A percentile compares a stretch with the other conserved stretches of the same genome.
phyloP scores from a whole-genome alignment of 257 asterid genomes.

The Cinchona pubescens region DNA sequence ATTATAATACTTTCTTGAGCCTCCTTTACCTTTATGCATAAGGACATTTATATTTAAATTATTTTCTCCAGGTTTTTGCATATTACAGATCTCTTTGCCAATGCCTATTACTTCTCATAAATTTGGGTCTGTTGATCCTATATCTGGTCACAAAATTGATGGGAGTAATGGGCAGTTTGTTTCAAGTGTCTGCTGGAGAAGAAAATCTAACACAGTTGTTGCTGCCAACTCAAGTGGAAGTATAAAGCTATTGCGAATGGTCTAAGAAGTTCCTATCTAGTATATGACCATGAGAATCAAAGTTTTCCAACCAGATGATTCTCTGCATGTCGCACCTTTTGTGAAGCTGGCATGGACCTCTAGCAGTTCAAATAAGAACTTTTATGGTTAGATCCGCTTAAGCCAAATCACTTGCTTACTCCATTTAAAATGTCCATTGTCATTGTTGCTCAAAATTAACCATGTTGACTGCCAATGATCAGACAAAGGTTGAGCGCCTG shows the following conservation, averaged over 20 bases:
- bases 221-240: slow-evolving; percentile 60
- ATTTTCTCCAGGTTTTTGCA: slow-evolving; percentile 53
- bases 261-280: slow-evolving; percentile 19
- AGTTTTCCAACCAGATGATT: background rate
- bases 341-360: background rate
- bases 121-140: slow-evolving; percentile 40
- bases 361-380: slow-evolving; percentile 2
- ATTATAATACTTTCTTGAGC: background rate
- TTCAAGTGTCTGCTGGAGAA: slow-evolving; percentile 74
- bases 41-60: background rate
- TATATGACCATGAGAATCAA: background rate
- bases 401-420: background rate
- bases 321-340: background rate
- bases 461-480: background rate
- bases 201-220: slow-evolving; percentile 46
- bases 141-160: slow-evolving; percentile 32
- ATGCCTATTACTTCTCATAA: slow-evolving; percentile 53
- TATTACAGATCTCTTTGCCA: slow-evolving; percentile 58
- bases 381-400: background rate
- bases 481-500: background rate
- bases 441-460: background rate
- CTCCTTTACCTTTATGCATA: background rate
- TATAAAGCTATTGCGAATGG: slow-evolving; percentile 41
- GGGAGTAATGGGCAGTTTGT: slow-evolving; percentile 42
- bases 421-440: background rate